Evolutionary conservation across 495 filamentous ascomycete genomes (phyloP).

Genomic region (Penicillium fimorum): DNA sequence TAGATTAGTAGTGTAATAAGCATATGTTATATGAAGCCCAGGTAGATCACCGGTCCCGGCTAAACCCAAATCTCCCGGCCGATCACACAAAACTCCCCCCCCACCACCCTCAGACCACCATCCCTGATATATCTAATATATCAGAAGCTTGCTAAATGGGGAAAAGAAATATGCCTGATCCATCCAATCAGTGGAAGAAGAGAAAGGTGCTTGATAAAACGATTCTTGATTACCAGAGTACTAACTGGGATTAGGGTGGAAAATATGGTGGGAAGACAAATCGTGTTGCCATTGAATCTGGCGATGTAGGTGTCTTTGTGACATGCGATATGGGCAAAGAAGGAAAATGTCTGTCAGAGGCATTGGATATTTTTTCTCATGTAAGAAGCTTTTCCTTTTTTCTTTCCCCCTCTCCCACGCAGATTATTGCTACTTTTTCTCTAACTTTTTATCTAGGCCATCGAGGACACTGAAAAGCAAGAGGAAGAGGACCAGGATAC

Average conservation of each 20-base stretch:
- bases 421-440: neutral
- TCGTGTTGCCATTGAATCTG: slow-evolving; percentile 56
- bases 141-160: slow-evolving; percentile 17
- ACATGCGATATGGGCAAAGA: slow-evolving; percentile 84
- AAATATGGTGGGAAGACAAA: slow-evolving; percentile 29
- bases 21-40: neutral
- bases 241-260: slow-evolving; percentile 22
- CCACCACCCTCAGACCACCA: slow-evolving; percentile 1
- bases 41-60: slow-evolving; percentile 10
- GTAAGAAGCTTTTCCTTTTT: slow-evolving; percentile 39
- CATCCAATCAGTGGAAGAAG: slow-evolving; percentile 32
- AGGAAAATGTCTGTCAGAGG: slow-evolving; percentile 70
- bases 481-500: slow-evolving; percentile 38
- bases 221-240: neutral
- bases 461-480: slow-evolving; percentile 31
- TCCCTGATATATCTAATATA: slow-evolving; percentile 6
- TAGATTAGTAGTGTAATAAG: slow-evolving; percentile 1
- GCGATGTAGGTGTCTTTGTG: slow-evolving; percentile 83
- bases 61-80: slow-evolving; percentile 16
- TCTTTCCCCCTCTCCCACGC: neutral
- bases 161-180: slow-evolving; percentile 36
- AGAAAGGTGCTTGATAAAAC: slow-evolving; percentile 33
- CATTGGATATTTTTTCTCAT: slow-evolving; percentile 71
- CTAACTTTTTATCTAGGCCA: slow-evolving; percentile 16
- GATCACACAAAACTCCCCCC: slow-evolving; percentile 22